Conservation (phyloP, 2,329 filamentous ascomycete species). For the Paracoccidioides brasiliensis region DNA sequence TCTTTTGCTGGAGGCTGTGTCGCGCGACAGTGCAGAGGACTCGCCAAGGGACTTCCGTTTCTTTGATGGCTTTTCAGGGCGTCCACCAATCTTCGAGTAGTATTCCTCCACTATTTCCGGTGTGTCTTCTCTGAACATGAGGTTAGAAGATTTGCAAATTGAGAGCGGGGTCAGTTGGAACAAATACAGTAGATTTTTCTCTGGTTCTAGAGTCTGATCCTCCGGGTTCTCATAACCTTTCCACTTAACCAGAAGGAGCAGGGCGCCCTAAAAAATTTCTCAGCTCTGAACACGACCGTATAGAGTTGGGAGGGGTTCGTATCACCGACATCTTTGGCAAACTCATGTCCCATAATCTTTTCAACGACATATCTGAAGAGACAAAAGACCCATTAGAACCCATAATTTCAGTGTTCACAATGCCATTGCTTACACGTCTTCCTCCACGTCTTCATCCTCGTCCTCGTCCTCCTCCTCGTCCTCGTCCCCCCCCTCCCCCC, state of each 20-base stretch:
- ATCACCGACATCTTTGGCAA: slow-evolving; percentile 22
- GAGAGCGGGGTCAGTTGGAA: neutral
- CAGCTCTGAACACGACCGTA: neutral
- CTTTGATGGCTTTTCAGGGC: slow-evolving; percentile 19
- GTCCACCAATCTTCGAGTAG: slow-evolving; percentile 29
- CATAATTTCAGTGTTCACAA: neutral
- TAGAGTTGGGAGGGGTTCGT: slow-evolving; percentile 3
- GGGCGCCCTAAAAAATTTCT: slow-evolving; percentile 20
- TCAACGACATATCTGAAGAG: slow-evolving; percentile 29
- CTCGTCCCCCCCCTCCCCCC: too few relatives aligned
- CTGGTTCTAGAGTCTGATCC: slow-evolving; percentile 36
- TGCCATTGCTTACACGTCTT: slow-evolving; percentile 22
- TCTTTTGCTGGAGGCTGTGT: slow-evolving; percentile 17
- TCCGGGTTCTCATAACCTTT: slow-evolving; percentile 31
- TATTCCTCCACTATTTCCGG: slow-evolving; percentile 29
- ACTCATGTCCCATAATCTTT: slow-evolving; percentile 26
- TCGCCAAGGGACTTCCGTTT: slow-evolving; percentile 17
- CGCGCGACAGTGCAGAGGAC: slow-evolving; percentile 14
- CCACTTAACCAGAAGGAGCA: slow-evolving; percentile 35
- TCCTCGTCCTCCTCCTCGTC: slow-evolving; percentile 13
- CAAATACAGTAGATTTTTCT: slow-evolving; percentile 26
- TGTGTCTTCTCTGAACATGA: slow-evolving; percentile 24
- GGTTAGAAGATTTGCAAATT: slow-evolving; percentile 10
- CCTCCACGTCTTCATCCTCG: slow-evolving; percentile 21
- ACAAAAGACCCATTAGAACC: neutral